Percentiles rank a stretch among this genome's conserved stretches.
Conservation (phyloP, 495 filamentous ascomycete species). For the Penicillium herquei region DNA sequence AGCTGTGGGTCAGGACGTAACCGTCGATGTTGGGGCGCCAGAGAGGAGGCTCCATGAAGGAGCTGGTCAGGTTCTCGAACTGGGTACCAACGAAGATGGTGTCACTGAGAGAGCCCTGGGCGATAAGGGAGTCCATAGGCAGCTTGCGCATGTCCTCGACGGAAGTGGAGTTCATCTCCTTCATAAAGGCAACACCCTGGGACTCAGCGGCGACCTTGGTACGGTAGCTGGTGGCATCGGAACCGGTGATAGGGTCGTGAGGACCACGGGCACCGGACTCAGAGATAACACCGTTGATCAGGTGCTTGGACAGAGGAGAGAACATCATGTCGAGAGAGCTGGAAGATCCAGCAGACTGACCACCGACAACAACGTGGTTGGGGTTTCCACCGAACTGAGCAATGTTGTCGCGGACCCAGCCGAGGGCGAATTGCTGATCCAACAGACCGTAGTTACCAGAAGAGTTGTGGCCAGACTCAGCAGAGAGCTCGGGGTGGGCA, state of each 20-base stretch:
- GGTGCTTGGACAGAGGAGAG: conserved; percentile 10
- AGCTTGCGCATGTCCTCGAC: not conserved
- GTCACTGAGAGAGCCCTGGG: not conserved
- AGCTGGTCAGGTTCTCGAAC: conserved; percentile 11
- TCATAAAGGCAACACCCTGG: conserved; percentile 12
- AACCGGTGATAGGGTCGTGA: conserved; percentile 18
- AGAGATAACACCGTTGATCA: conserved; percentile 13
- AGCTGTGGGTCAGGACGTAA: conserved; percentile 14
- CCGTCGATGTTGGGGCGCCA: conserved; percentile 19
- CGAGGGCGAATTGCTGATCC: conserved; percentile 35
- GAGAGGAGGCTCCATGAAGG: conserved; percentile 9
- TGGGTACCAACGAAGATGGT: conserved; percentile 9
- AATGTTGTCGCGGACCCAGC: conserved; percentile 4
- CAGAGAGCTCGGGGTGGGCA: conserved; percentile 14
- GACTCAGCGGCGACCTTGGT: conserved; percentile 11
- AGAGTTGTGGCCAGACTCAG: conserved; percentile 30
- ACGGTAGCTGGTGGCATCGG: conserved; percentile 14
- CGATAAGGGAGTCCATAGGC: not conserved
- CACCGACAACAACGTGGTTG: conserved; percentile 28
- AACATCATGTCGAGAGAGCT: conserved; percentile 26
- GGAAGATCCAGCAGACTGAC: conserved; percentile 51
- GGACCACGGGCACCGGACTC: conserved; percentile 20
- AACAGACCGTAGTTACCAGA: conserved; percentile 39
- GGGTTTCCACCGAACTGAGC: conserved; percentile 43
- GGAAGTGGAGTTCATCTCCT: conserved; percentile 1